Evolutionary conservation across 164 flowering plant genomes (phyloP).

Genomic region (Sedum album): DNA sequence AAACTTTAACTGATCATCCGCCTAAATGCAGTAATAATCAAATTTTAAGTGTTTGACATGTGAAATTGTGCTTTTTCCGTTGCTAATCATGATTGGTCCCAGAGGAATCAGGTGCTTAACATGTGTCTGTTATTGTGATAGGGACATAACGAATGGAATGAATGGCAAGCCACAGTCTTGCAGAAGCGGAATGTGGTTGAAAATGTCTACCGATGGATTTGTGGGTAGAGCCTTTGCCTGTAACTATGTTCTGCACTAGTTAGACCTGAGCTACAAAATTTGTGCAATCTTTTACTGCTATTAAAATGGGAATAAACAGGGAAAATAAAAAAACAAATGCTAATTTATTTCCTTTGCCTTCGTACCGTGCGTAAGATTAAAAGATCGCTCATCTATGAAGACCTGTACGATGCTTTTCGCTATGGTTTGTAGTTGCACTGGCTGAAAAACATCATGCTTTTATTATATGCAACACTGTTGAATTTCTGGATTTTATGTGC

Average conservation of each 20-base stretch:
- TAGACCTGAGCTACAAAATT: not conserved
- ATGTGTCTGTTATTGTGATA: slow-evolving; percentile 10
- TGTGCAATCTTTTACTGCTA: not conserved
- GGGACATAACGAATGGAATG: slow-evolving; percentile 73
- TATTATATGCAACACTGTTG: too few species aligned
- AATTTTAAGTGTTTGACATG: too few species aligned
- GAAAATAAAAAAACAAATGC: not conserved
- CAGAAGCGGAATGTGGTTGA: slow-evolving; percentile 77
- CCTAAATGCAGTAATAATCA: too few species aligned
- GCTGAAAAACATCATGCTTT: too few species aligned
- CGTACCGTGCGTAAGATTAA: too few species aligned
- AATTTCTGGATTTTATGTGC: too few species aligned
- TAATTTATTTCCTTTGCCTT: too few species aligned
- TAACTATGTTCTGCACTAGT: not conserved
- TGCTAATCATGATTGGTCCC: too few species aligned
- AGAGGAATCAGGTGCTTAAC: not conserved
- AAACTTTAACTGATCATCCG: not conserved
- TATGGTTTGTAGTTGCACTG: too few species aligned
- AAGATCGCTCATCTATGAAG: too few species aligned
- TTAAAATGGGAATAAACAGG: not conserved
- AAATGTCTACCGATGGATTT: slow-evolving; percentile 85
- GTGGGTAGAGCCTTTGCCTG: slow-evolving; percentile 55
- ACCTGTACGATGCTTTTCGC: too few species aligned
- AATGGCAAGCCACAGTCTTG: slow-evolving; percentile 67
- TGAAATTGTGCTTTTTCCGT: too few species aligned